Percentiles rank a stretch among this genome's conserved stretches.
Conservation (phyloP, 805 yeast genomes). For the Yamadazyma paraphyllophila region DNA sequence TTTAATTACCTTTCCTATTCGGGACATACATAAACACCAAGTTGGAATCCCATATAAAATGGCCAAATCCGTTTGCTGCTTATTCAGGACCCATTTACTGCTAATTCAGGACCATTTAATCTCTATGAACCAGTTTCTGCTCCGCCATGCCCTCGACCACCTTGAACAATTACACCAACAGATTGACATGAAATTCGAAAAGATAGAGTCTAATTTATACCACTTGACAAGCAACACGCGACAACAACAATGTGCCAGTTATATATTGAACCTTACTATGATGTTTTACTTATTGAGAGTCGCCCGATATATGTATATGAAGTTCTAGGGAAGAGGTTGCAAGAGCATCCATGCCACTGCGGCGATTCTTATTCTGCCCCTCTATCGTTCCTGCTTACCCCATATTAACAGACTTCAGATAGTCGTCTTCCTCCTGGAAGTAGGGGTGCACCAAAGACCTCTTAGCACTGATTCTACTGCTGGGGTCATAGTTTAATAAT, state of each 20-base stretch:
- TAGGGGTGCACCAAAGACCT: slow-evolving; percentile 89
- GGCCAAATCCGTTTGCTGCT: too few species aligned
- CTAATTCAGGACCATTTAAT: too few species aligned
- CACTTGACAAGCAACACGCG: background rate
- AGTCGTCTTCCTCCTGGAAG: slow-evolving; percentile 54
- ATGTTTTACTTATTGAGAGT: slow-evolving; percentile 5
- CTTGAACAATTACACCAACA: slow-evolving; percentile 6
- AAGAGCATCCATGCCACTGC: too few species aligned
- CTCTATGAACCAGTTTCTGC: slow-evolving; percentile 4
- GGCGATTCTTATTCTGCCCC: too few species aligned
- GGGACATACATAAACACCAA: slow-evolving; percentile 8
- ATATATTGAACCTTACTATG: slow-evolving; percentile 3
- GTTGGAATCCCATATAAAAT: background rate
- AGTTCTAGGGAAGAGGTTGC: background rate
- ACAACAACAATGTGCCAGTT: background rate
- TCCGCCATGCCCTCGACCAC: slow-evolving; percentile 4
- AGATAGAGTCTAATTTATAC: slow-evolving; percentile 5
- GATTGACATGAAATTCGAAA: slow-evolving; percentile 6
- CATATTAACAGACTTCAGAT: slow-evolving; percentile 40
- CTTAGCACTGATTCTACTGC: slow-evolving; percentile 89
- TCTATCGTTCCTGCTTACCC: too few species aligned
- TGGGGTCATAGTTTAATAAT: slow-evolving; percentile 88
- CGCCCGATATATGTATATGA: slow-evolving; percentile 4
- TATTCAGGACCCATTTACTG: too few species aligned
- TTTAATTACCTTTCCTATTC: slow-evolving; percentile 11